phyloP scores from a whole-genome alignment of 495 filamentous ascomycete genomes.

The Hypomontagnella monticulosa region DNA sequence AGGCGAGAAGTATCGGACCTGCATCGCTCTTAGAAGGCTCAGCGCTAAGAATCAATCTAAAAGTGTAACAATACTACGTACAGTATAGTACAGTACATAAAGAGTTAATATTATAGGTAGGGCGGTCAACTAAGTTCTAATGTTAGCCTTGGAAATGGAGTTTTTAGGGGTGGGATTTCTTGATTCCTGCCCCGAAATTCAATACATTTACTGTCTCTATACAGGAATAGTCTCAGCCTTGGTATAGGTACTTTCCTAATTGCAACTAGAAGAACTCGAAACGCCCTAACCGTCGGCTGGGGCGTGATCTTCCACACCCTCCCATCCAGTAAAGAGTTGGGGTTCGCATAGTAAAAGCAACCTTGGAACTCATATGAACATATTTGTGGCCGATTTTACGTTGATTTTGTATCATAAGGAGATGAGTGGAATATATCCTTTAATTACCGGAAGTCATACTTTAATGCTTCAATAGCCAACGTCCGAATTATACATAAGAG shows the following conservation, averaged over 20 bases:
- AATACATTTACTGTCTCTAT: no score
- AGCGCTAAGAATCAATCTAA: constrained; percentile 42
- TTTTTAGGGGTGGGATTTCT: constrained; percentile 21
- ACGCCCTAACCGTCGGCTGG: constrained; percentile 32
- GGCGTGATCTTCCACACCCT: constrained; percentile 32
- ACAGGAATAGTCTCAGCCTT: constrained; percentile 8
- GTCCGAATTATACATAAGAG: no score
- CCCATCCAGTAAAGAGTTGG: constrained; percentile 11
- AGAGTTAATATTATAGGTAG: constrained; percentile 7
- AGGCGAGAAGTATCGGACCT: constrained; percentile 28
- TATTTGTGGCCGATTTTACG: constrained; percentile 1
- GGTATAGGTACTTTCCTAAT: constrained; percentile 20
- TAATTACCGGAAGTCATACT: no score
- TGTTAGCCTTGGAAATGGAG: not conserved
- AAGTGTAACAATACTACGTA: constrained; percentile 26
- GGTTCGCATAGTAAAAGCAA: not conserved
- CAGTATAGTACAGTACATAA: constrained; percentile 19
- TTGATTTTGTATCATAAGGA: no score
- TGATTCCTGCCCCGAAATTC: no score
- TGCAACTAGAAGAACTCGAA: constrained; percentile 38
- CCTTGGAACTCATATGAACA: constrained; percentile 22
- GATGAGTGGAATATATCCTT: no score
- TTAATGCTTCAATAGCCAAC: no score
- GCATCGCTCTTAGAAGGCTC: constrained; percentile 29
- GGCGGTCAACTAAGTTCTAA: not conserved